Evolutionary conservation across 164 flowering plant genomes (phyloP).

Genomic region (Aristolochia californica): DNA sequence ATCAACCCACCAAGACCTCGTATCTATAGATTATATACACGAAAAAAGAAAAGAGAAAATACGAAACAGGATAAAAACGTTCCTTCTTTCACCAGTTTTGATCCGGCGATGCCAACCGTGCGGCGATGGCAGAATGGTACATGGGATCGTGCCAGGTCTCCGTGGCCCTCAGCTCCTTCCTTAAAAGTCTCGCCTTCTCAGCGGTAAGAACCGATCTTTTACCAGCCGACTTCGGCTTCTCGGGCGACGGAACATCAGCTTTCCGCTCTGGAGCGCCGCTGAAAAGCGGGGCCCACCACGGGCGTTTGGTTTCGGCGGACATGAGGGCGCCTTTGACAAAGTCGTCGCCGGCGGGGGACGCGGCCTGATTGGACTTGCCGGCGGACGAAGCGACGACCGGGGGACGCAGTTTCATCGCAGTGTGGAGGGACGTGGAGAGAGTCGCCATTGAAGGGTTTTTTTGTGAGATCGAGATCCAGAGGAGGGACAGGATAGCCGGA

Average conservation of each 20-base stretch:
- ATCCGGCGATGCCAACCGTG: conserved; percentile 7
- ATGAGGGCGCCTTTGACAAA: not conserved
- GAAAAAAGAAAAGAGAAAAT: no score
- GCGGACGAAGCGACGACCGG: not conserved
- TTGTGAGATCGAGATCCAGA: no score
- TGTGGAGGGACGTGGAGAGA: not conserved
- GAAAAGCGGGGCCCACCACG: conserved; percentile 8
- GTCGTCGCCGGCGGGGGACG: not conserved
- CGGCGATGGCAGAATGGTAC: conserved; percentile 10
- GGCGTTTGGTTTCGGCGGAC: conserved; percentile 3
- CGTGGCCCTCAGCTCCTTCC: conserved; percentile 8
- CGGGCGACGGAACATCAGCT: not conserved
- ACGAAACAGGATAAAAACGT: no score
- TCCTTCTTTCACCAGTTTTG: not conserved
- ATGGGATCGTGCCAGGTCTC: conserved; percentile 8
- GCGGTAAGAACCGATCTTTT: conserved; percentile 7
- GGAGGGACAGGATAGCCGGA: no score
- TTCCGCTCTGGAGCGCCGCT: not conserved
- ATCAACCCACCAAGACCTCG: no score
- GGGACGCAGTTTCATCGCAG: not conserved
- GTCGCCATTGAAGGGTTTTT: conserved; percentile 9
- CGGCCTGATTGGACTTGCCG: not conserved
- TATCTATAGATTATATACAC: no score
- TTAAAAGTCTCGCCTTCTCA: conserved; percentile 7
- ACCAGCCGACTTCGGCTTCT: not conserved